Evolutionary conservation across 345 rosid genomes (phyloP).

Genomic region (Balakata baccata): DNA sequence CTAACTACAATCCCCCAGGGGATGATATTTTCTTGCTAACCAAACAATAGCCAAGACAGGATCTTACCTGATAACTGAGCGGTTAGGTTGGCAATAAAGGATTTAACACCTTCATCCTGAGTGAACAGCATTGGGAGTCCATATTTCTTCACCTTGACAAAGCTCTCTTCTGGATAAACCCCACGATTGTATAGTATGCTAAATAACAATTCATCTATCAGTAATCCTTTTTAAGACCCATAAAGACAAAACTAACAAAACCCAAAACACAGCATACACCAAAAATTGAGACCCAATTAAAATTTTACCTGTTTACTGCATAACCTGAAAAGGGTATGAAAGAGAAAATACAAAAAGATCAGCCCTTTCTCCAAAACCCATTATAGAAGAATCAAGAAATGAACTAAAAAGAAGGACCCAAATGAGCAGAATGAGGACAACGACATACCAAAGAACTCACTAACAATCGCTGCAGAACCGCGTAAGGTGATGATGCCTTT

Average conservation of each 20-base stretch:
- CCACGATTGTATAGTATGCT: conserved; percentile 92
- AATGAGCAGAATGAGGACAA: no score
- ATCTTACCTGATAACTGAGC: conserved; percentile 72
- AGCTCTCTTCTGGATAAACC: conserved; percentile 91
- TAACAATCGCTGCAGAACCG: conserved; percentile 95
- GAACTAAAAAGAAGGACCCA: background rate
- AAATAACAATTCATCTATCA: conserved; percentile 20
- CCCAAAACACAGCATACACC: background rate
- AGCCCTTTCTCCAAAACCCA: conserved; percentile 10
- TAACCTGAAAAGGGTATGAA: conserved; percentile 53
- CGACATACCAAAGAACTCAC: conserved; percentile 83
- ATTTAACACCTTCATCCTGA: conserved; percentile 81
- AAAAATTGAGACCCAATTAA: background rate
- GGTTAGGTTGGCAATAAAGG: conserved; percentile 62
- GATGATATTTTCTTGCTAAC: conserved; percentile 7
- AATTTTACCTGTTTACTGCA: conserved; percentile 84
- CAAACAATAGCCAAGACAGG: background rate
- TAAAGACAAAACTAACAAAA: background rate
- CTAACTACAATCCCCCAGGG: no score
- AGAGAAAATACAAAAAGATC: conserved; percentile 3
- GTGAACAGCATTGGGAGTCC: conserved; percentile 92
- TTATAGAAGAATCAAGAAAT: background rate
- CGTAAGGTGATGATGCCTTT: conserved; percentile 94
- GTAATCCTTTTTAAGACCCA: background rate
- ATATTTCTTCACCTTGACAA: conserved; percentile 87